Percentiles rank a stretch among this genome's conserved stretches.
These are phyloP conservation scores for Combretum micranthum DNA, from an alignment of 345 rosid genomes.

Conservation along the genomic window DNA sequence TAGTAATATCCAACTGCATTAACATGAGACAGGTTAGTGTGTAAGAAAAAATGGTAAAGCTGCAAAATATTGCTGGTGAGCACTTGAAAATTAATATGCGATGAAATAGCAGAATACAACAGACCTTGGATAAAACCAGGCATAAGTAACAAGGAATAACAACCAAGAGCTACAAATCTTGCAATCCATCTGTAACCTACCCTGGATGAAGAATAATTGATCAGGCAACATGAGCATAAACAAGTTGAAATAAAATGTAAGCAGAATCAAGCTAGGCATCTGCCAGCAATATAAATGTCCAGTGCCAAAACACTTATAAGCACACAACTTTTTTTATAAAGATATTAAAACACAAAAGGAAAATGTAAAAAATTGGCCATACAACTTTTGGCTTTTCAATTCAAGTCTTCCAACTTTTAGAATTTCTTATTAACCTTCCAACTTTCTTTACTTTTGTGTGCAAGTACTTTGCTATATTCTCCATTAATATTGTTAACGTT, in stretches of 20 bases:
- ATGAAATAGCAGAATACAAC: slow-evolving; percentile 4
- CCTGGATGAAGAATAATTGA: slow-evolving; percentile 55
- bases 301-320: not conserved
- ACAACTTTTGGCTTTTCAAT: too few relatives aligned
- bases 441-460: too few relatives aligned
- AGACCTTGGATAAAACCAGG: slow-evolving; percentile 96
- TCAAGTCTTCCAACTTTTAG: too few relatives aligned
- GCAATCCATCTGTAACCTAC: slow-evolving; percentile 93
- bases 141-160: slow-evolving; percentile 69
- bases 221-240: slow-evolving; percentile 23
- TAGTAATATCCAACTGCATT: slow-evolving; percentile 90
- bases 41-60: too few relatives aligned
- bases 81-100: too few relatives aligned
- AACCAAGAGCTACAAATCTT: slow-evolving; percentile 89
- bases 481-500: too few relatives aligned
- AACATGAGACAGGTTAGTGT: slow-evolving; percentile 6
- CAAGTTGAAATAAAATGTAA: slow-evolving; percentile 4
- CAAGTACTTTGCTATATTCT: too few relatives aligned
- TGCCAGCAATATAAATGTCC: not conserved
- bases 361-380: too few relatives aligned
- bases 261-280: not conserved
- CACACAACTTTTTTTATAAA: not conserved
- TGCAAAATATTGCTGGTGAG: too few relatives aligned
- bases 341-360: too few relatives aligned
- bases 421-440: too few relatives aligned